Evolutionary conservation across 2,329 filamentous ascomycete genomes (phyloP).

Genomic region (Xylaria sp.): DNA sequence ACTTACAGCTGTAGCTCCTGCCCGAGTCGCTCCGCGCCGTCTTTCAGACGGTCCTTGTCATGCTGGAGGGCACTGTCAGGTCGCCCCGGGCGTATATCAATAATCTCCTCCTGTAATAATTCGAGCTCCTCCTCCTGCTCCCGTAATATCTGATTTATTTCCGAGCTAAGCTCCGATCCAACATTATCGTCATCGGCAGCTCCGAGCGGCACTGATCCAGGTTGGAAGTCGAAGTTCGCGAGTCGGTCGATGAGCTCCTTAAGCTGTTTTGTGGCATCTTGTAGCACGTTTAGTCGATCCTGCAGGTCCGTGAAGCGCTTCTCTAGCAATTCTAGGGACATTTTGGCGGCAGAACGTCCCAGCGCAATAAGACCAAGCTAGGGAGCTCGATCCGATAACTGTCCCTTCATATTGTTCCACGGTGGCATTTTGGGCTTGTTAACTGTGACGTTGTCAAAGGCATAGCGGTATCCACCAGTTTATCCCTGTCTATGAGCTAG

Average conservation of each 20-base stretch:
- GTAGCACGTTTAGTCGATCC: constrained; percentile 68
- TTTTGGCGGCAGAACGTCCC: constrained; percentile 42
- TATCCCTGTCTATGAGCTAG: not conserved
- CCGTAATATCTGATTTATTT: constrained; percentile 82
- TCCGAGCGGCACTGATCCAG: constrained; percentile 65
- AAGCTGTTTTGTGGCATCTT: constrained; percentile 70
- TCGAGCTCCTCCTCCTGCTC: constrained; percentile 87
- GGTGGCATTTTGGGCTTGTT: constrained; percentile 24
- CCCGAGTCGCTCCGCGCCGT: constrained; percentile 73
- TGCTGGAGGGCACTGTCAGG: constrained; percentile 66
- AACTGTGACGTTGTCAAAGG: constrained; percentile 23
- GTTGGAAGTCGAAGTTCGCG: constrained; percentile 66
- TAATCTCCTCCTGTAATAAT: constrained; percentile 79
- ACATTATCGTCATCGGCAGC: constrained; percentile 62
- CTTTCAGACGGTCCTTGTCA: constrained; percentile 73
- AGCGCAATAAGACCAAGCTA: not conserved
- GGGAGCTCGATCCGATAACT: constrained; percentile 20
- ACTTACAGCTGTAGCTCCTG: constrained; percentile 77
- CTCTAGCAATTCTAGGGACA: constrained; percentile 71
- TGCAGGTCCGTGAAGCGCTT: constrained; percentile 70
- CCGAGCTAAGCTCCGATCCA: constrained; percentile 78
- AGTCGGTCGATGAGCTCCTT: constrained; percentile 69
- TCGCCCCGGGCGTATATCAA: constrained; percentile 69
- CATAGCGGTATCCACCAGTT: not conserved
- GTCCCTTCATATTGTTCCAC: constrained; percentile 21